Evolutionary conservation across 768 basidiomycete genomes (phyloP).

Genomic region (Fomitopsis serialis): DNA sequence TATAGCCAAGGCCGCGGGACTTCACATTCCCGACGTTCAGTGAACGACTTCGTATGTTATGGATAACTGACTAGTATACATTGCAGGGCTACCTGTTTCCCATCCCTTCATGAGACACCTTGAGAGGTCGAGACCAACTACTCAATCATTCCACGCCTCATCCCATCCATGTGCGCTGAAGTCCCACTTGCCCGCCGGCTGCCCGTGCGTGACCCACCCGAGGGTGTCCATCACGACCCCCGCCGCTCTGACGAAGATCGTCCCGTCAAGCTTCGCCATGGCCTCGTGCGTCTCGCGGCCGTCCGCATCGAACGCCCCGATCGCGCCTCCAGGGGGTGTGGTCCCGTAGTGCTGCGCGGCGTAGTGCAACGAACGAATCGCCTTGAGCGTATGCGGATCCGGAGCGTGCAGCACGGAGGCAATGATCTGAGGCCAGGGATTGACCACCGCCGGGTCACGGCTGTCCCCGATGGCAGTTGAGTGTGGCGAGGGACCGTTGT

Average conservation of each 20-base stretch:
- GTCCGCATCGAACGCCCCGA: slow-evolving; percentile 37
- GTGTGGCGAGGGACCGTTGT: slow-evolving; percentile 11
- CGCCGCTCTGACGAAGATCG: slow-evolving; percentile 51
- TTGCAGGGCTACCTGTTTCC: no score
- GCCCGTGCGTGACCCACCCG: slow-evolving; percentile 52
- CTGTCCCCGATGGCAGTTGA: slow-evolving; percentile 30
- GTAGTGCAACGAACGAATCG: slow-evolving; percentile 40
- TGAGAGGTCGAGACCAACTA: not conserved
- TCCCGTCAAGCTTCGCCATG: slow-evolving; percentile 43
- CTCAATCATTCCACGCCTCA: slow-evolving; percentile 42
- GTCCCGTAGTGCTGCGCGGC: slow-evolving; percentile 44
- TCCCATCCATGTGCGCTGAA: slow-evolving; percentile 56
- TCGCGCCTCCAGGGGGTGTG: slow-evolving; percentile 32
- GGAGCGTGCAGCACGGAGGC: slow-evolving; percentile 42
- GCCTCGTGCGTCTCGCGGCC: slow-evolving; percentile 42
- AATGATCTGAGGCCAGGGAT: slow-evolving; percentile 49
- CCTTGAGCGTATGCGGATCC: slow-evolving; percentile 38
- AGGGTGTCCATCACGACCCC: slow-evolving; percentile 50
- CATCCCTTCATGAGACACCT: no score
- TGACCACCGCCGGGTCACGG: slow-evolving; percentile 30
- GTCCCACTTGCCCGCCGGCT: slow-evolving; percentile 48
- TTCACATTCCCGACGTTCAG: slow-evolving; percentile 43
- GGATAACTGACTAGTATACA: no score
- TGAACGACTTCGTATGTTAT: slow-evolving; percentile 6
- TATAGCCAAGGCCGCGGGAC: slow-evolving; percentile 48